Conservation (phyloP, 441 rosid species). For the Arabidopsis lyrata region DNA sequence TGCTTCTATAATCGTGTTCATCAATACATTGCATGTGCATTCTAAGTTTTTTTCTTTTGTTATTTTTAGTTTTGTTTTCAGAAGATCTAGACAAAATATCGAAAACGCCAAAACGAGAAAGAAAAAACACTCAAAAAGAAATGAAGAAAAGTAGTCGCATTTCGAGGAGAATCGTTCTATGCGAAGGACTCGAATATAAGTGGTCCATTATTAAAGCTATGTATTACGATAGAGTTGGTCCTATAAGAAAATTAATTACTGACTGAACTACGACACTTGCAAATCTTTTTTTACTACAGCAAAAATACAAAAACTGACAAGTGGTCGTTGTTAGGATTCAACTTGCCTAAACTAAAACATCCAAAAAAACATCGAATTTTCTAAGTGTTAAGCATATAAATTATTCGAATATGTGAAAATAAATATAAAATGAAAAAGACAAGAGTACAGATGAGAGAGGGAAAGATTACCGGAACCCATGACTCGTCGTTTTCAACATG, state of each 20-base stretch:
- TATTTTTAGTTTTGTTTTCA: not conserved
- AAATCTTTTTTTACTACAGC: conserved; percentile 13
- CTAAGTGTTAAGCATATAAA: conserved; percentile 7
- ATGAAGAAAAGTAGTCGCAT: conserved; percentile 35
- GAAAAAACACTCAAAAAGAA: not conserved
- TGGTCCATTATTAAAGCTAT: conserved; percentile 38
- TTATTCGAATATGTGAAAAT: not conserved
- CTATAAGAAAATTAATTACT: conserved; percentile 5
- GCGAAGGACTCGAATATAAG: conserved; percentile 33
- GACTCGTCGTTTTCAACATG: conserved; percentile 88
- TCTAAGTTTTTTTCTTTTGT: not conserved
- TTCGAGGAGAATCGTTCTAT: conserved; percentile 41
- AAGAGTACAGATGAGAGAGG: not conserved
- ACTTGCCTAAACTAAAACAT: not conserved
- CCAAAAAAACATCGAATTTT: conserved; percentile 15
- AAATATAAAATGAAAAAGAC: not conserved
- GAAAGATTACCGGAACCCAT: conserved; percentile 76
- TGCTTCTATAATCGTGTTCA: not conserved
- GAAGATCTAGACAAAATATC: conserved; percentile 1
- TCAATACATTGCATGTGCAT: conserved; percentile 24
- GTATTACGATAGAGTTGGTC: not conserved
- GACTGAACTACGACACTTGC: conserved; percentile 23
- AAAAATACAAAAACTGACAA: conserved; percentile 27
- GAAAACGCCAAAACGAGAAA: conserved; percentile 35
- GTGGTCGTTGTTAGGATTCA: conserved; percentile 12